A percentile compares a stretch with the other conserved stretches of the same genome.
Evolutionary conservation across 352 stramenopile species (phyloP).

Genomic region (Globisporangium cederbergense): DNA sequence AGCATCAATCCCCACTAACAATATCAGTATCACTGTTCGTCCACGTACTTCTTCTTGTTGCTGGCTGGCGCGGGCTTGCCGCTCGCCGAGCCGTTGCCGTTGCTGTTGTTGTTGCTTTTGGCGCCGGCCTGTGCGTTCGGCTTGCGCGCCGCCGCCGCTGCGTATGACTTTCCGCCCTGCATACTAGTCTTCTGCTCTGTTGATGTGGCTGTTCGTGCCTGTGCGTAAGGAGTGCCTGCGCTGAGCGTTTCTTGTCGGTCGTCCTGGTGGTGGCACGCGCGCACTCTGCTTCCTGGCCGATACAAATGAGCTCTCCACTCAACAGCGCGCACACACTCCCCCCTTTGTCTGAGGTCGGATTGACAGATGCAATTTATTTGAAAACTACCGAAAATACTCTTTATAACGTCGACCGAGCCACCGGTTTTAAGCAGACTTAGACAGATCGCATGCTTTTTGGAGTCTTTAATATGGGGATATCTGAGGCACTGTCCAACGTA

Average conservation of each 20-base stretch:
- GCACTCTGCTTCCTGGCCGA: constrained; percentile 1
- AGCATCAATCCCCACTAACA: not conserved
- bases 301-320: not conserved
- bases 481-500: no score
- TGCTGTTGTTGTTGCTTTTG: constrained; percentile 17
- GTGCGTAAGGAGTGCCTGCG: not conserved
- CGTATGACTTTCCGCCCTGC: constrained; percentile 18
- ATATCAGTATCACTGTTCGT: not conserved
- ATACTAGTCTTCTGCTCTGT: not conserved
- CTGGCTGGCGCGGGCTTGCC: constrained; percentile 4
- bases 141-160: constrained; percentile 14
- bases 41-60: constrained; percentile 39
- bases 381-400: no score
- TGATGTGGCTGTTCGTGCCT: not conserved
- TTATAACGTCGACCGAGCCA: no score
- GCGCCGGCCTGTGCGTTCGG: constrained; percentile 11
- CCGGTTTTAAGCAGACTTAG: no score
- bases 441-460: no score
- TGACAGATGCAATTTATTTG: no score
- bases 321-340: not conserved
- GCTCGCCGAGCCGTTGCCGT: not conserved
- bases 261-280: not conserved
- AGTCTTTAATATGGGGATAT: no score
- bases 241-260: not conserved
- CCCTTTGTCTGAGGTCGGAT: not conserved